Evolutionary conservation across 2,329 filamentous ascomycete species (phyloP).

Genomic region (Colletotrichum karsti): DNA sequence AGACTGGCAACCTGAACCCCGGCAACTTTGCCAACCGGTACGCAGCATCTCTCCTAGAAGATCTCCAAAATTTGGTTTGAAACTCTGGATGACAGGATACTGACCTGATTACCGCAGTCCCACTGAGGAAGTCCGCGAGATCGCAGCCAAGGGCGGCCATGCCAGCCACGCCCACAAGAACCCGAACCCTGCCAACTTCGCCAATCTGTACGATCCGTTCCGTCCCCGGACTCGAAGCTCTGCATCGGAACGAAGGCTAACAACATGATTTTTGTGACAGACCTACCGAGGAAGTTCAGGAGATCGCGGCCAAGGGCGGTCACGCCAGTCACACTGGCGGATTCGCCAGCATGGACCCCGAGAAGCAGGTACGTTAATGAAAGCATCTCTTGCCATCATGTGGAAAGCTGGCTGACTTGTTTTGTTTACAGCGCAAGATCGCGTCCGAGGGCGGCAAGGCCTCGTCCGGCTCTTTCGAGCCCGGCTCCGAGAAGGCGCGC

Average conservation of each 20-base stretch:
- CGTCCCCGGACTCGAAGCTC: background rate
- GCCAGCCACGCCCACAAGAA: conserved; percentile 36
- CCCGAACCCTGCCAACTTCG: conserved; percentile 31
- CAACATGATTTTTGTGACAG: conserved; percentile 23
- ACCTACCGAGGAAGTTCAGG: conserved; percentile 52
- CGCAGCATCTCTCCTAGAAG: background rate
- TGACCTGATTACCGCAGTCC: background rate
- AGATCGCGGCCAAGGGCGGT: conserved; percentile 52
- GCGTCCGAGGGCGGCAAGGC: conserved; percentile 63
- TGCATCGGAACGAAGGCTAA: background rate
- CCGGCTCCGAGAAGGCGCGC: conserved; percentile 58
- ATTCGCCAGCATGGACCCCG: conserved; percentile 50
- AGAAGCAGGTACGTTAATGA: conserved; percentile 47
- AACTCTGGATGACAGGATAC: too few relatives aligned
- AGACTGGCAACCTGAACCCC: conserved; percentile 27
- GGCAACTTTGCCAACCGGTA: conserved; percentile 34
- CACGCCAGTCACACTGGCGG: conserved; percentile 46
- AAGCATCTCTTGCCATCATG: too few relatives aligned
- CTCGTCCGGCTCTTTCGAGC: conserved; percentile 62
- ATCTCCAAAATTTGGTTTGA: too few relatives aligned
- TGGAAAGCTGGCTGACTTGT: background rate
- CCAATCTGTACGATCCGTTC: conserved; percentile 28
- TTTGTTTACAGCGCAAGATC: conserved; percentile 54
- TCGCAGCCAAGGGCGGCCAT: conserved; percentile 50
- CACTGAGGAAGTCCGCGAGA: conserved; percentile 48